Percentiles rank a stretch among this genome's conserved stretches.
These are phyloP conservation scores for Citrus reticulata DNA, from an alignment of 345 rosid genomes.

Conservation along the genomic window DNA sequence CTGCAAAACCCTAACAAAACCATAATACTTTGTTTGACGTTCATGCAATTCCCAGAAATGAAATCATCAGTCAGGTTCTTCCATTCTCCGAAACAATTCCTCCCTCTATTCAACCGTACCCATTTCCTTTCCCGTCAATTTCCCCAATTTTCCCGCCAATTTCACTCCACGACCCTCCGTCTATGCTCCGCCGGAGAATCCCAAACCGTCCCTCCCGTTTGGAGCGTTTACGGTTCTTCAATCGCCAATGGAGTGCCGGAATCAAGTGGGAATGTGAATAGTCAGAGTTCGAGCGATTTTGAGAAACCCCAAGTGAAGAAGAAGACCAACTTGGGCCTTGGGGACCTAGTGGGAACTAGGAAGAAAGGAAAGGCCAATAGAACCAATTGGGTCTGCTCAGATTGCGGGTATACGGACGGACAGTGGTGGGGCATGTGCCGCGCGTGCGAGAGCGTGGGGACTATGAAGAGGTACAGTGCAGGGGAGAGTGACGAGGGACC, in stretches of 20 bases:
- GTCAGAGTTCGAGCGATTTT: conserved; percentile 2
- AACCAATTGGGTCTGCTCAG: conserved; percentile 59
- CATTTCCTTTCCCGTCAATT: conserved; percentile 12
- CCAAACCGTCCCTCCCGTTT: conserved; percentile 12
- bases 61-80: conserved; percentile 26
- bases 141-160: conserved; percentile 17
- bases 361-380: conserved; percentile 48
- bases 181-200: background rate
- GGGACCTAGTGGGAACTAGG: conserved; percentile 28
- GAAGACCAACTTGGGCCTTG: conserved; percentile 18
- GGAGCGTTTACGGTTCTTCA: conserved; percentile 33
- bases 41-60: conserved; percentile 35
- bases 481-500: conserved; percentile 15
- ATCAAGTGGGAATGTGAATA: conserved; percentile 9
- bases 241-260: background rate
- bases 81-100: conserved; percentile 10
- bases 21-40: background rate
- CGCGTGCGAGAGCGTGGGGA: conserved; percentile 45
- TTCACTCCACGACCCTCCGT: conserved; percentile 19
- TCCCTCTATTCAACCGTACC: conserved; percentile 9
- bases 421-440: conserved; percentile 97
- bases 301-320: conserved; percentile 8
- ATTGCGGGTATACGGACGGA: conserved; percentile 67
- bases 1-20: background rate
- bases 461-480: conserved; percentile 51